Conservation (phyloP, 306 rosid genomes). For the Ormosia semicastrata region DNA sequence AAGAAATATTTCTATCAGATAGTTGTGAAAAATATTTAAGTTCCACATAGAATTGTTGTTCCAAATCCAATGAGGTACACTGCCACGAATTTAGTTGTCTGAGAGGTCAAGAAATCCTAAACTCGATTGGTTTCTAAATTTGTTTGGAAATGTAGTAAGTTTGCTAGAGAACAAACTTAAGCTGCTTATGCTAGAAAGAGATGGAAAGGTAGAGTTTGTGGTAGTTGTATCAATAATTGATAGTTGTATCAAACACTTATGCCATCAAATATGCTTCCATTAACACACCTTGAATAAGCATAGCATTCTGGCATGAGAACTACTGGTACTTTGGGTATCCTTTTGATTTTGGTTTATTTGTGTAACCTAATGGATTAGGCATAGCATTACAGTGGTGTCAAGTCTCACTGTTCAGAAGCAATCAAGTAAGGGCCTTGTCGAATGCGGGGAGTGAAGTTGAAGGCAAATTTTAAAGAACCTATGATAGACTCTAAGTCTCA, state of each 20-base stretch:
- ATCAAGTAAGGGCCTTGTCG: constrained; percentile 6
- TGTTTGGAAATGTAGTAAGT: no score
- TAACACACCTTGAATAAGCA: constrained; percentile 77
- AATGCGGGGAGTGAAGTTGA: constrained; percentile 18
- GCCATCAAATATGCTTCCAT: constrained; percentile 81
- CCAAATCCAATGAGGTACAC: no score
- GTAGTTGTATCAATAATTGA: no score
- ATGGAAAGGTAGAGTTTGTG: no score
- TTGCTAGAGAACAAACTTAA: constrained; percentile 35
- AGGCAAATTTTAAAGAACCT: constrained; percentile 24
- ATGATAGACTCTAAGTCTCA: constrained; percentile 16
- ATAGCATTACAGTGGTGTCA: constrained; percentile 2
- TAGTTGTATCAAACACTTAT: no score
- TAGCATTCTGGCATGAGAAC: constrained; percentile 4
- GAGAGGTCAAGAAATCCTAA: no score
- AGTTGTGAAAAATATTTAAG: constrained; percentile 43
- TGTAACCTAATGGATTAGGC: neutral
- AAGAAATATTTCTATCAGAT: no score
- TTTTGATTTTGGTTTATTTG: constrained; percentile 1
- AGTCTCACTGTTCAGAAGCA: constrained; percentile 5
- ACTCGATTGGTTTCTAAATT: no score
- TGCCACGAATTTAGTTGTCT: no score
- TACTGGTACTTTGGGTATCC: constrained; percentile 3
- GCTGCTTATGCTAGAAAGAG: neutral
- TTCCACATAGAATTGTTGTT: no score